Base-by-base conservation (phyloP, 2,329 filamentous ascomycete species). In the Sporothrix phasma region DNA sequence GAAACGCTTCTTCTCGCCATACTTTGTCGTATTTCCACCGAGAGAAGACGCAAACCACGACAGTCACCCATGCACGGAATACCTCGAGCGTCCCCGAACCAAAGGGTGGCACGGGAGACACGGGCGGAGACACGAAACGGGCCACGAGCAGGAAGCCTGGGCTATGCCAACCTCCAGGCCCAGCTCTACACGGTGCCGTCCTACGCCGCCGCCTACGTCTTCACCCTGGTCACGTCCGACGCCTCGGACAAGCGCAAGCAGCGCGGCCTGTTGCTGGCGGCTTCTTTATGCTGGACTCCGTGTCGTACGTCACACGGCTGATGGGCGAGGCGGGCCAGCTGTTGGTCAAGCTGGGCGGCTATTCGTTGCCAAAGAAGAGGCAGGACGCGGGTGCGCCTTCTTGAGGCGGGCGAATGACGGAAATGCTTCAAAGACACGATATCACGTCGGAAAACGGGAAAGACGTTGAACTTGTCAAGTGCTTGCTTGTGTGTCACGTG, bases 131-230 rank as follows among this genome's bases (percentile, higher is more conserved):
- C n/a, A 56, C 3, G 15, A 41, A 15, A 41, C 13, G 34, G 34
- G 22, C 13, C 7, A n/a, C n/a, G n/a, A n/a, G n/a, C n/a, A n/a
- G n/a, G n/a, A n/a, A n/a, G 84, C 0, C 71, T 80, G n/a, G 79
- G 69, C 66, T 85, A 78, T 64, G 66, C 69, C 1, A 75, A 82
- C 61, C 75, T 86, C n/a, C 72, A 76, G 54, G 84, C 85, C 4
- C 86, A 88, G 72, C 73, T 88, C 22, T 84, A 88, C 79, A 87
- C 84, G 0, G 84, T 88, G 0, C 85, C 86, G 1, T 84, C 85
- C 0, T 88, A 85, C 71, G 84, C 82, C 1, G 81, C 82, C 1
- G 83, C 82, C 5, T 86, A 86, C 71, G 73, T 64, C n/a, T 61
- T 64, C 29, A 31, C 64, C 10, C 60, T 65, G 15, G 3, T 37